A percentile compares a stretch with the other conserved stretches of the same genome.
These are phyloP conservation scores for Linderniella brevidens DNA, from an alignment of 257 asterid genomes.

Conservation along the genomic window DNA sequence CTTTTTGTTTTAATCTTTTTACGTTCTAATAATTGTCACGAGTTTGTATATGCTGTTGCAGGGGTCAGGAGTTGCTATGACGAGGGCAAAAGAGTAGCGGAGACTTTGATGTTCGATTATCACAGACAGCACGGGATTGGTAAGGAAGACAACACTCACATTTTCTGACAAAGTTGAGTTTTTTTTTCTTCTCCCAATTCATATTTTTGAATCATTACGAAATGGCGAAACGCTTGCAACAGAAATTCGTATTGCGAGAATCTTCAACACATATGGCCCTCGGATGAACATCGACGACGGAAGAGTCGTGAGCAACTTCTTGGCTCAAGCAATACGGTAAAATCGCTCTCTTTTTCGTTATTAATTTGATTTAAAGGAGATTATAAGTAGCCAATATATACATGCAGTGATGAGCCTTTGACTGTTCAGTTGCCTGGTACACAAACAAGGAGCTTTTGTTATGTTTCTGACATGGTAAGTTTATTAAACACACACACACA, in stretches of 20 bases:
- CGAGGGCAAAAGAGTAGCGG: slow-evolving; percentile 93
- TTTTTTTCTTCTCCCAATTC: not conserved
- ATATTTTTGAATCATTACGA: slow-evolving; percentile 7
- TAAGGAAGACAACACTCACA: slow-evolving; percentile 8
- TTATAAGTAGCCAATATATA: slow-evolving; percentile 1
- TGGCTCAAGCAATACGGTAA: slow-evolving; percentile 96
- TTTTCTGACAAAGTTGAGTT: too few species aligned
- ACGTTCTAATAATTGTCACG: not conserved
- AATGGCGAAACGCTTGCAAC: not conserved
- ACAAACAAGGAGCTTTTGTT: slow-evolving; percentile 94
- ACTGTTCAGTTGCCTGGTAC: slow-evolving; percentile 98
- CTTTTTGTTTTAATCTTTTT: not conserved
- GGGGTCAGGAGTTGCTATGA: slow-evolving; percentile 97
- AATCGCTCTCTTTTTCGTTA: not conserved
- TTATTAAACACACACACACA: slow-evolving; percentile 1
- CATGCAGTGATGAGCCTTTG: slow-evolving; percentile 69
- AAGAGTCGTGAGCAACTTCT: slow-evolving; percentile 94
- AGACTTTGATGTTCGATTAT: slow-evolving; percentile 93
- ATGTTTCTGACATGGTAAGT: slow-evolving; percentile 83
- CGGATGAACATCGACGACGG: slow-evolving; percentile 98
- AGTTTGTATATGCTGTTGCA: slow-evolving; percentile 14
- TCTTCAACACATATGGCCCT: slow-evolving; percentile 95
- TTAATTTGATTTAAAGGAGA: not conserved
- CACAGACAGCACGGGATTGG: slow-evolving; percentile 96
- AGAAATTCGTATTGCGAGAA: slow-evolving; percentile 90